Evolutionary conservation across 2,329 filamentous ascomycete species (phyloP), one percentile per base, ranked within the genome.

Genomic region (Esteya vermicola): DNA sequence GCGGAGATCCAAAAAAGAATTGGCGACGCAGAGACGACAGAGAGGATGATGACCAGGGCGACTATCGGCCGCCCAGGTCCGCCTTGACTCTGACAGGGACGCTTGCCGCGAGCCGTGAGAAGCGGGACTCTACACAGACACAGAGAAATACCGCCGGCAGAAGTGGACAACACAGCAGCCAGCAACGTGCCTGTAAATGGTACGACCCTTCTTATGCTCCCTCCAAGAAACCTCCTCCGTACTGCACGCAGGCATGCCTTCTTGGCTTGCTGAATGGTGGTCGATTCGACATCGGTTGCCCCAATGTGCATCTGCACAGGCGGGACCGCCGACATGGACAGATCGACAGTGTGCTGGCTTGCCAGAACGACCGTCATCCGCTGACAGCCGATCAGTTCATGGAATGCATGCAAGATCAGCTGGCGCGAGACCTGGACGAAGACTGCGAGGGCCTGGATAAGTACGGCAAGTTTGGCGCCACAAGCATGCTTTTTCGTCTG

Each of bases 391-490:
- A n/a, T n/a, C n/a, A n/a, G n/a, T n/a, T n/a, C n/a, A n/a, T n/a
- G n/a, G n/a, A n/a, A n/a, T n/a, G n/a, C n/a, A n/a, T 37, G n/a
- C 35, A 26, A 13, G 12, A 33, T 20, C 37, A 39, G 37, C 23
- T 39, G 9, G 37, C 30, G 22, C 14, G 16, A 5, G 21, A 39
- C 18, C 28, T 39, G 20, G 37, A 39, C 30, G 21, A 25, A 6
- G 4, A 39, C 16, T 39, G 37, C 28, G 30, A 39, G 2, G n/a
- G 9, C 7, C 37, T 39, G 21, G 37, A 39, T 21, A 18, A 27
- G 22, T 33, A 19, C 16, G 30, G 30, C 28, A 33, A 33, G 37
- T 26, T 33, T 27, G 37, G 30, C 21, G 37, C 30, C 21, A 39
- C 27, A 21, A 23, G 30, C 22, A 19, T 33, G 12, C 30, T 39